phyloP scores from a whole-genome alignment of 2,329 filamentous ascomycete genomes.

The Zalaria obscura region DNA sequence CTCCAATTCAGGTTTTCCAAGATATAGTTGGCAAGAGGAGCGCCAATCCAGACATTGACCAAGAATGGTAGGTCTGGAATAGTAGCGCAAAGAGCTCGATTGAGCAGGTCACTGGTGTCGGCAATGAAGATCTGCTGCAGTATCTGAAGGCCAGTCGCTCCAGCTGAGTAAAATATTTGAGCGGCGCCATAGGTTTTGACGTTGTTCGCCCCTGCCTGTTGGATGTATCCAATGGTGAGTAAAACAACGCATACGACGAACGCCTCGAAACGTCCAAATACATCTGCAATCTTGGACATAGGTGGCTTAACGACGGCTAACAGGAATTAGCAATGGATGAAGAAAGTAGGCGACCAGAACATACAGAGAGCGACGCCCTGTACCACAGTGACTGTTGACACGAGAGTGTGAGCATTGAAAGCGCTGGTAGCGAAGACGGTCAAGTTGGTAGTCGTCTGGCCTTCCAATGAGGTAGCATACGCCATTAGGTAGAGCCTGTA shows the following conservation, averaged over 20 bases:
- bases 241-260: slow-evolving; percentile 40
- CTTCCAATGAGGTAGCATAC: slow-evolving; percentile 52
- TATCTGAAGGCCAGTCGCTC: slow-evolving; percentile 44
- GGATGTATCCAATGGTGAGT: slow-evolving; percentile 42
- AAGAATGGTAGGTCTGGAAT: slow-evolving; percentile 46
- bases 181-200: slow-evolving; percentile 41
- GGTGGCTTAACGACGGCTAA: slow-evolving; percentile 44
- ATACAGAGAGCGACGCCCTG: slow-evolving; percentile 49
- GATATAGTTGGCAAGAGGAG: slow-evolving; percentile 35
- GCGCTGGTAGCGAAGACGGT: slow-evolving; percentile 52
- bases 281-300: slow-evolving; percentile 47
- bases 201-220: slow-evolving; percentile 40
- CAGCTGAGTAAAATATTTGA: slow-evolving; percentile 49
- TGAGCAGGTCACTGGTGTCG: slow-evolving; percentile 45
- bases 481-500: slow-evolving; percentile 39
- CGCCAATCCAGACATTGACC: slow-evolving; percentile 47
- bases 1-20: slow-evolving; percentile 38
- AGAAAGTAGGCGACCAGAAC: slow-evolving; percentile 4
- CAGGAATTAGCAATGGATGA: not conserved
- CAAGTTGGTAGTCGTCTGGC: slow-evolving; percentile 47
- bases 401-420: slow-evolving; percentile 49
- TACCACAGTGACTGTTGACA: slow-evolving; percentile 50
- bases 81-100: slow-evolving; percentile 45
- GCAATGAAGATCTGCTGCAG: slow-evolving; percentile 52
- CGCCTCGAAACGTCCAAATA: slow-evolving; percentile 47